phyloP scores from a whole-genome alignment of 2,329 filamentous ascomycete species.

The Zasmidium cellare region DNA sequence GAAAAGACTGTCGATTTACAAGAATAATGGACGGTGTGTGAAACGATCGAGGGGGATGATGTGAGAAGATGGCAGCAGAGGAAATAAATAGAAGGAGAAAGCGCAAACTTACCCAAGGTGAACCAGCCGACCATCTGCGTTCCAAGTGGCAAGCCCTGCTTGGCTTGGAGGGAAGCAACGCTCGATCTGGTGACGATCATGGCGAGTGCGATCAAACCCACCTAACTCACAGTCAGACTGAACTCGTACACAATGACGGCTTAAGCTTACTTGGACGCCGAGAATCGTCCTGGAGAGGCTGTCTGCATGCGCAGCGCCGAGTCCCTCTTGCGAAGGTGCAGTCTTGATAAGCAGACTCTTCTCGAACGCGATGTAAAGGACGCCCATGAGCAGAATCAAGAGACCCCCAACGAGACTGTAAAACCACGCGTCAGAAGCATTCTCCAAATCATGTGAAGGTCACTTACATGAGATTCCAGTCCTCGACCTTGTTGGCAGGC shows the following conservation, averaged over 20 bases:
- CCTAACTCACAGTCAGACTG: slow-evolving; percentile 39
- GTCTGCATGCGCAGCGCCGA: slow-evolving; percentile 38
- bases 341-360: slow-evolving; percentile 56
- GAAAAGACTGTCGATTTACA: not conserved
- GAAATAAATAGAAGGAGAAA: not conserved
- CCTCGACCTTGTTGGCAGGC: slow-evolving; percentile 82
- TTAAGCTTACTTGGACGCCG: slow-evolving; percentile 57
- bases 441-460: not conserved
- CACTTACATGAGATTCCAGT: slow-evolving; percentile 69
- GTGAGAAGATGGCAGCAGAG: not conserved
- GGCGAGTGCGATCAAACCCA: slow-evolving; percentile 76
- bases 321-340: slow-evolving; percentile 33
- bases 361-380: slow-evolving; percentile 79
- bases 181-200: slow-evolving; percentile 87
- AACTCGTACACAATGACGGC: slow-evolving; percentile 39
- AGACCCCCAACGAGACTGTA: slow-evolving; percentile 69
- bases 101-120: slow-evolving; percentile 60
- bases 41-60: too few species aligned
- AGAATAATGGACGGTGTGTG: not conserved
- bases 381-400: slow-evolving; percentile 74
- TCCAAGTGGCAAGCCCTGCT: slow-evolving; percentile 78
- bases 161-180: slow-evolving; percentile 80
- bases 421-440: slow-evolving; percentile 1
- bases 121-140: slow-evolving; percentile 87
- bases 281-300: slow-evolving; percentile 60